Evolutionary conservation across 2,329 filamentous ascomycete genomes (phyloP), one percentile per base, ranked within the genome.

Genomic region (Apiospora koreana): DNA sequence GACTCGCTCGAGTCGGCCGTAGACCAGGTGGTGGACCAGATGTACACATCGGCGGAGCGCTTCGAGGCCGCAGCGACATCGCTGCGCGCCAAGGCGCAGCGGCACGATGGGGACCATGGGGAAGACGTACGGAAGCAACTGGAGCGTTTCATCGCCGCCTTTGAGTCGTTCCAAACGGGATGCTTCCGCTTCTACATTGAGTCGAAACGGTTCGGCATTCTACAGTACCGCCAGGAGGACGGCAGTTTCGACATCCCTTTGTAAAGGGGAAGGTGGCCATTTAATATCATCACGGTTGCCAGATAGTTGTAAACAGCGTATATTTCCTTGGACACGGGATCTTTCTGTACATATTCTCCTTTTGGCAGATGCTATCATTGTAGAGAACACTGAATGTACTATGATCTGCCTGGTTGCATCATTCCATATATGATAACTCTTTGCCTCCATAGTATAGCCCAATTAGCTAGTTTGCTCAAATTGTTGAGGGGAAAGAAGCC

Each of bases 121-220:
- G 31, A 50, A 10, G 38, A 5, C 2, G 67, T 69, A 6, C 70
- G 68, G 42, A 54, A 35, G 41, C 42, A 71, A 6, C 54, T 72
- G 48, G 67, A 68, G 0, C 70, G 69, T 54, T 74, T 74, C 31
- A 72, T 74, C 64, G 68, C 62, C 21, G 46, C 73, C 0, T 74
- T 73, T 31, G 73, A 74, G 50, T 69, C 70, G 23, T 74, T 74
- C n/a, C 73, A 74, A 54, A 74, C 73, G 3, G 73, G 73, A 21
- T 74, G 73, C 41, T 74, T 73, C 65, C 58, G 65, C 21, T 74
- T 74, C 31, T 74, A 73, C 16, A 71, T 69, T 69, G 68, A 69
- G 14, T 72, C 73, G 35, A 67, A 18, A 38, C 69, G 73, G 46
- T 74, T 73, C 58, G 68, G 72, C 1, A 62, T 74, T 0, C 62